Evolutionary conservation across 2,329 filamentous ascomycete species (phyloP).

Genomic region (Curvularia eragrostidis): DNA sequence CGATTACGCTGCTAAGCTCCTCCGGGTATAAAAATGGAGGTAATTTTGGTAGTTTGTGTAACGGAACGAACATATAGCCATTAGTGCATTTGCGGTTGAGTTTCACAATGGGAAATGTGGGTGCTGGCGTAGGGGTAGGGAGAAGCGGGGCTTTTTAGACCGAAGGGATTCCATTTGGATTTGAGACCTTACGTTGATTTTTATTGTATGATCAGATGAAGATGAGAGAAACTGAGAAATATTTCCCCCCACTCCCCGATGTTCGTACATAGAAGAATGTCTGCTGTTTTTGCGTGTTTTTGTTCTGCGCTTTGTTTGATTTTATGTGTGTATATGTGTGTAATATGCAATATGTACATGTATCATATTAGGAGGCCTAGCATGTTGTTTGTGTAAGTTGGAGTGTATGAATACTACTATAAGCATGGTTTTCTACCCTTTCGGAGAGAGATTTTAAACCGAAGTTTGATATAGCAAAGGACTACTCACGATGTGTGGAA

Average conservation of each 20-base stretch:
- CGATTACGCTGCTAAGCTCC: constrained; percentile 85
- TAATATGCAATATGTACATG: background rate
- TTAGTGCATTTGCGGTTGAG: background rate
- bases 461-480: no score
- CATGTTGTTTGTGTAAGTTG: no score
- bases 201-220: constrained; percentile 36
- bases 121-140: constrained; percentile 4
- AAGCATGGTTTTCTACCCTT: no score
- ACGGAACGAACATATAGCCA: background rate
- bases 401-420: no score
- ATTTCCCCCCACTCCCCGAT: background rate
- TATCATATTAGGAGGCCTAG: background rate
- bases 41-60: background rate
- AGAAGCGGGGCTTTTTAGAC: background rate
- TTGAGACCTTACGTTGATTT: background rate
- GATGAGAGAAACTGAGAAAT: constrained; percentile 4
- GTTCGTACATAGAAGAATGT: no score
- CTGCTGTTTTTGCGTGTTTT: no score
- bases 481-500: no score
- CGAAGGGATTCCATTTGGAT: constrained; percentile 5
- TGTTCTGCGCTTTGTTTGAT: no score
- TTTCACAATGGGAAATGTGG: background rate
- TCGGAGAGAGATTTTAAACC: no score
- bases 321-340: background rate
- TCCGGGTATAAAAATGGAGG: constrained; percentile 68